Evolutionary conservation across 106 monocot species (phyloP).

Genomic region (Cymbidium sinense): DNA sequence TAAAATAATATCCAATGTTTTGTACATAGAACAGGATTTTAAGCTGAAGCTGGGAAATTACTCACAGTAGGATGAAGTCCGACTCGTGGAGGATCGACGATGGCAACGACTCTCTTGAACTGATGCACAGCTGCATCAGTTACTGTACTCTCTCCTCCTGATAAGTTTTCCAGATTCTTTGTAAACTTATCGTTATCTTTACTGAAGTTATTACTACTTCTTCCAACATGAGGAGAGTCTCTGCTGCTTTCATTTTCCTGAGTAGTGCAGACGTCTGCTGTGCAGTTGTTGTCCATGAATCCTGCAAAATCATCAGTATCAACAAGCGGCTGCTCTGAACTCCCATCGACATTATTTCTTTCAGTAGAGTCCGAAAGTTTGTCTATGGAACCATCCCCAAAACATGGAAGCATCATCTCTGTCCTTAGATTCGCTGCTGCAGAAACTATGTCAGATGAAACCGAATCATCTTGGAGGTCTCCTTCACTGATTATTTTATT

Average conservation of each 20-base stretch:
- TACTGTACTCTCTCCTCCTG: not conserved
- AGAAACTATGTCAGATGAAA: not conserved
- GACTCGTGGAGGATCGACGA: conserved; percentile 90
- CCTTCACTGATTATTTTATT: conserved; percentile 6
- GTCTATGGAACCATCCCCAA: not conserved
- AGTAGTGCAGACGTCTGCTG: conserved; percentile 1
- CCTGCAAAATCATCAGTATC: not conserved
- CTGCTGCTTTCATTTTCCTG: not conserved
- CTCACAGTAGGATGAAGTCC: conserved; percentile 90
- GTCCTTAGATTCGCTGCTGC: not conserved
- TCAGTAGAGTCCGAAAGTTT: not conserved
- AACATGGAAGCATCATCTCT: conserved; percentile 7
- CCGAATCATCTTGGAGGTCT: not conserved
- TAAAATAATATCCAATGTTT: not conserved
- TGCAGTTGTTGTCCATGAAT: no score
- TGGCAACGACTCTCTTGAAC: conserved; percentile 82
- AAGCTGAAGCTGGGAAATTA: not conserved
- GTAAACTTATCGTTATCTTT: not conserved
- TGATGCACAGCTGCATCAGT: conserved; percentile 8
- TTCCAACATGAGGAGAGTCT: not conserved
- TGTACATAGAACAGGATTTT: not conserved
- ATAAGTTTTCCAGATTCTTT: not conserved
- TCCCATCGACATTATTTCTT: not conserved
- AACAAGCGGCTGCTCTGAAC: conserved; percentile 6
- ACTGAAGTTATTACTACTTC: not conserved